phyloP scores from a whole-genome alignment of 495 filamentous ascomycete genomes.

The Daldinia bambusicola region DNA sequence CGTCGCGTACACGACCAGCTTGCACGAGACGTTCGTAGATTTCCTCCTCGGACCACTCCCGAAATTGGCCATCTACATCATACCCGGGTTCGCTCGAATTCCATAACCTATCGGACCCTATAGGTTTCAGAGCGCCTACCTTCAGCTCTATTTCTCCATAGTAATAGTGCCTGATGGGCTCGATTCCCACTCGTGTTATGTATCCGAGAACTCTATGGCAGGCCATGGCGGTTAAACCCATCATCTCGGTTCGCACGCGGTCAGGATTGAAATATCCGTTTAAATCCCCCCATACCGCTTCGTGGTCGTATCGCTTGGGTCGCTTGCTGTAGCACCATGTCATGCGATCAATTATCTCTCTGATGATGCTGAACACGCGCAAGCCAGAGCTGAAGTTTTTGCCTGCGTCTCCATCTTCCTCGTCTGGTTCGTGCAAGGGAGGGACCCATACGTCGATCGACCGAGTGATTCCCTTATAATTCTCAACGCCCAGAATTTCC shows the following conservation, averaged over 20 bases:
- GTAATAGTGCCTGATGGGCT: slow-evolving; percentile 17
- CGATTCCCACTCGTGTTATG: slow-evolving; percentile 29
- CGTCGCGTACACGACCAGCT: background rate
- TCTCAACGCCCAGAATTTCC: background rate
- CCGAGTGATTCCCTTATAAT: background rate
- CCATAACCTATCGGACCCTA: background rate
- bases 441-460: slow-evolving; percentile 8
- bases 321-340: background rate
- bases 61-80: background rate
- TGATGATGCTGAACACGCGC: slow-evolving; percentile 29
- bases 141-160: background rate
- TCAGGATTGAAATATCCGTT: slow-evolving; percentile 39
- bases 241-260: slow-evolving; percentile 35
- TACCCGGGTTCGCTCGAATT: background rate
- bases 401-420: background rate
- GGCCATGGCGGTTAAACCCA: slow-evolving; percentile 16
- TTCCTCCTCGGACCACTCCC: background rate
- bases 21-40: background rate
- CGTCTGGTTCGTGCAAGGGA: background rate
- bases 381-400: slow-evolving; percentile 25
- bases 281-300: slow-evolving; percentile 10
- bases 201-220: slow-evolving; percentile 8
- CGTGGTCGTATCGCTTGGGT: background rate
- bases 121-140: background rate
- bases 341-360: slow-evolving; percentile 25